Percentiles rank a stretch among this genome's conserved stretches.
Evolutionary conservation across 1,139 yeast genomes (phyloP).

Genomic region (Meyerozyma elateridarum): DNA sequence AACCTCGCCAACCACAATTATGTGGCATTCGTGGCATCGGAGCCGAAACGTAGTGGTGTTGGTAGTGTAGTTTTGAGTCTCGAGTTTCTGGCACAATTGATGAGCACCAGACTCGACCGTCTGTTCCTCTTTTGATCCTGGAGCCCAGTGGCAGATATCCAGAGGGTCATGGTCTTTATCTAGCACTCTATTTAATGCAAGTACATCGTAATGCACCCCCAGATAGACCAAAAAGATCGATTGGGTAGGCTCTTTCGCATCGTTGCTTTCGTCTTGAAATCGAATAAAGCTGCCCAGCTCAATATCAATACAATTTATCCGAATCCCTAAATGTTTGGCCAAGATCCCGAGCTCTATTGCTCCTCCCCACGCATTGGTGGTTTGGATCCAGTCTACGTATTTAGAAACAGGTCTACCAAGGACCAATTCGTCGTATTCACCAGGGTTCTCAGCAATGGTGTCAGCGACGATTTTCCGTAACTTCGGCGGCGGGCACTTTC

Average conservation of each 20-base stretch:
- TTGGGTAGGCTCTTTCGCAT: conserved; percentile 15
- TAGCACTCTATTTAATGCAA: conserved; percentile 36
- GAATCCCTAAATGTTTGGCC: conserved; percentile 47
- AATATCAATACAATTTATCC: conserved; percentile 63
- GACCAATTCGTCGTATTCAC: conserved; percentile 50
- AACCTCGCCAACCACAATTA: conserved; percentile 55
- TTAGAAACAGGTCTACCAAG: conserved; percentile 49
- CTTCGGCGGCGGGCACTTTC: conserved; percentile 29
- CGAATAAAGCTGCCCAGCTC: conserved; percentile 58
- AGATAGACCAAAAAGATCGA: conserved; percentile 58
- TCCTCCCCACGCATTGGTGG: conserved; percentile 77
- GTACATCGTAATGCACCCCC: conserved; percentile 75
- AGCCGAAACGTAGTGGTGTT: conserved; percentile 61
- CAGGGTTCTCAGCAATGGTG: conserved; percentile 40
- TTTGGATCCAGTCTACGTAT: conserved; percentile 59
- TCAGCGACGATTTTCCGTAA: conserved; percentile 46
- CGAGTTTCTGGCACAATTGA: conserved; percentile 42
- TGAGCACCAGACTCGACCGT: conserved; percentile 32
- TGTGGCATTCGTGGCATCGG: conserved; percentile 55
- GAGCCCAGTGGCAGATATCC: conserved; percentile 21
- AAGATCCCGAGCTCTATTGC: conserved; percentile 73
- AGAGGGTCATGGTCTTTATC: conserved; percentile 17
- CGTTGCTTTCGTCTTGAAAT: conserved; percentile 41
- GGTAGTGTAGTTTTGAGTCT: conserved; percentile 55
- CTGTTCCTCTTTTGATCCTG: conserved; percentile 16